These are phyloP conservation scores for Citrus medica DNA, from an alignment of 345 rosid genomes.

Conservation along the genomic window DNA sequence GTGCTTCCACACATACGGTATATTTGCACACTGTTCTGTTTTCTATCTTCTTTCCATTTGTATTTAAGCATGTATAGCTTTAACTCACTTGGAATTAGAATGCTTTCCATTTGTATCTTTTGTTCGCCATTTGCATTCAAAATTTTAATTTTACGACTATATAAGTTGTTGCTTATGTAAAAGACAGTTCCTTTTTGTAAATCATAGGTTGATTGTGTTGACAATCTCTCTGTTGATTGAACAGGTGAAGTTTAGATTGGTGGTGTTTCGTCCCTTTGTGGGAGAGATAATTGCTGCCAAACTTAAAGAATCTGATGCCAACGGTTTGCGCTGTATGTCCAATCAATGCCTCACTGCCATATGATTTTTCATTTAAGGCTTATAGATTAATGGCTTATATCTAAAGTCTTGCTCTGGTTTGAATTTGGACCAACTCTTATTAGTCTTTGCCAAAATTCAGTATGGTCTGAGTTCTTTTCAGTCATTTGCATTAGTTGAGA, in stretches of 20 bases:
- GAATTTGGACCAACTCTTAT: not conserved
- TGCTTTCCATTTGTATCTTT: not conserved
- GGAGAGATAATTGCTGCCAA: conserved; percentile 77
- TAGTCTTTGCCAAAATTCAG: not conserved
- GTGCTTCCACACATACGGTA: conserved; percentile 85
- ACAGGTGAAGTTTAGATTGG: conserved; percentile 71
- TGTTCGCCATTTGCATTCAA: not conserved
- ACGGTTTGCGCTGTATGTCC: conserved; percentile 78
- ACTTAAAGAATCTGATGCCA: conserved; percentile 67
- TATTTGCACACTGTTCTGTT: not conserved
- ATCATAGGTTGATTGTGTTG: not conserved
- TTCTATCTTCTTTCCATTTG: not conserved
- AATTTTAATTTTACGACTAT: not conserved
- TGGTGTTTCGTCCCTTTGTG: conserved; percentile 84
- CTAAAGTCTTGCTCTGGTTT: not conserved
- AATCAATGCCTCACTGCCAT: not conserved
- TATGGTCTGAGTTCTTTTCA: not conserved
- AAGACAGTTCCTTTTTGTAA: not conserved
- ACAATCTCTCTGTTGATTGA: conserved; percentile 14
- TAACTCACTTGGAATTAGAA: not conserved
- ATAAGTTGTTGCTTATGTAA: not conserved
- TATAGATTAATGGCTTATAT: not conserved
- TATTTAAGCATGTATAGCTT: not conserved
- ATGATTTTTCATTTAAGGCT: not conserved
- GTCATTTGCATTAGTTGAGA: not conserved